Base-by-base conservation (phyloP, 2,329 filamentous ascomycete genomes). In the Bisporella sp. region DNA sequence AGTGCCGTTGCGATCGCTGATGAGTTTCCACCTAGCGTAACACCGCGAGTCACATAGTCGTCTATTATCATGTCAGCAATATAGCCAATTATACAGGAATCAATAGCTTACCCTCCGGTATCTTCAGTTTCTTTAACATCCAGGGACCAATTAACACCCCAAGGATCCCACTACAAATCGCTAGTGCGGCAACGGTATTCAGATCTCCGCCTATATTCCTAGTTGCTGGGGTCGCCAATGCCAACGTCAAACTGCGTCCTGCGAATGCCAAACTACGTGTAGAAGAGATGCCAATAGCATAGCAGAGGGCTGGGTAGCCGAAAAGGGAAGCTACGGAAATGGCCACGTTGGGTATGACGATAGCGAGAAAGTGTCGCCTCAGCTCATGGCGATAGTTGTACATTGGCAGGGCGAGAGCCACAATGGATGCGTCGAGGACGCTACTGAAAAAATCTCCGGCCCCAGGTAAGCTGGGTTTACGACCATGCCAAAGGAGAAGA, bases 11-110 rank as follows among this genome's bases (percentile, higher is more conserved):
- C 78, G 39, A 83, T 77, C 5, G 79, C 79, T 4, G 75, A 78
- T 0, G 77, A 79, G 59, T 82, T 82, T 1, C 75, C 76, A 4
- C 79, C 79, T n/a, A 82, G 62, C 1, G 78, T 78, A 4, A 84
- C 77, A 7, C 80, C 79, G n/a, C 78, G 68, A 1, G 78, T 82
- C 33, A 83, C 78, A 53, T 82, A 84, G 62, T 82, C 80, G 57
- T 82, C 79, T 75, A 45, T 43, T 42, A 37, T 29, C 9, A 9
- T 40, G 49, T 59, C 37, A 59, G 56, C 46, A 40, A 8, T 39
- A 21, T 35, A 9, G 41, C 9, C 5, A 45, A 31, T 29, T 32
- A 8, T 9, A 6, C 11, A 7, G 9, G 29, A 28, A 30, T 31
- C 9, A 32, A 31, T 30, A 7, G 52, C 67, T 58, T 49, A 75